phyloP scores from a whole-genome alignment of 257 asterid genomes.

The Jasminum sambac region DNA sequence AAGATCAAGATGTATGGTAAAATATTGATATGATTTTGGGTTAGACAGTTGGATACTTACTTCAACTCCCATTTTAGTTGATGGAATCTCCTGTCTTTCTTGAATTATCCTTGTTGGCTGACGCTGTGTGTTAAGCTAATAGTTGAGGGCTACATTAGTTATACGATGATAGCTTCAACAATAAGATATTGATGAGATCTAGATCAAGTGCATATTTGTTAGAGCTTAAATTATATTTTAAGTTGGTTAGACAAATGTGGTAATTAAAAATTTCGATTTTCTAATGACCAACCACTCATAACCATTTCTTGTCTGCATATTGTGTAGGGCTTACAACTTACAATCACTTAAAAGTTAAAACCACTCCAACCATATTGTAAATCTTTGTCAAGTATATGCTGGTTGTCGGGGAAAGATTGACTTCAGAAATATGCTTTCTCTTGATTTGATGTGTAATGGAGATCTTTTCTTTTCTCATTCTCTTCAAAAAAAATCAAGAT shows the following conservation, averaged over 20 bases:
- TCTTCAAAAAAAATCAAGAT: conserved; percentile 1
- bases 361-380: too few species aligned
- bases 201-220: neutral
- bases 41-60: neutral
- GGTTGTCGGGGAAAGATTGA: conserved; percentile 6
- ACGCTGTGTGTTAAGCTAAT: neutral
- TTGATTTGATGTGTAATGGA: conserved; percentile 9
- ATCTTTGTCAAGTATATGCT: neutral
- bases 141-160: neutral
- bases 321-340: too few species aligned
- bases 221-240: too few species aligned
- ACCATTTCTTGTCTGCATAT: too few species aligned
- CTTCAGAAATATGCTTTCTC: neutral
- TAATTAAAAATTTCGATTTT: too few species aligned
- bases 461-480: conserved; percentile 8
- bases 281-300: too few species aligned
- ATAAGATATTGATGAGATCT: neutral
- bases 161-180: neutral
- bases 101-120: neutral
- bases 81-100: neutral
- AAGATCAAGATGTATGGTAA: neutral
- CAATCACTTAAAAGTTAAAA: too few species aligned
- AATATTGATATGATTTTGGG: neutral
- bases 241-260: too few species aligned
- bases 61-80: neutral